Base-by-base conservation (phyloP, 768 basidiomycete species). In the Stropharia rugosoannulata region DNA sequence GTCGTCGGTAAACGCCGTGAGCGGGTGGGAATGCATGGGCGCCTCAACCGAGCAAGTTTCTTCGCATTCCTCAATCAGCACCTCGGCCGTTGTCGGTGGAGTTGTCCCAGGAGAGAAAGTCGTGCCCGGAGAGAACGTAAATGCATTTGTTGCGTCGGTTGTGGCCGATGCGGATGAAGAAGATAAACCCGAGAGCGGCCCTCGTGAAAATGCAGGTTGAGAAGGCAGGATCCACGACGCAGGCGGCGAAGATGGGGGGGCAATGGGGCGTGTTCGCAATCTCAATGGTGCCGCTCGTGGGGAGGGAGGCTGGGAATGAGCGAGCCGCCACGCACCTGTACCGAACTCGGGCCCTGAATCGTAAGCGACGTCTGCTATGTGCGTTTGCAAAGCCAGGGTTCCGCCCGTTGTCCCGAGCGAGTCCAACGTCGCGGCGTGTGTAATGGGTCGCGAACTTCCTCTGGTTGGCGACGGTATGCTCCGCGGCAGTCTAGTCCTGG, bases 1-100 rank as follows among this genome's bases (percentile, higher is more conserved):
- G 15, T 16, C 56, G 32, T 60, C 56, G 15, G 51, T 51, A 29
- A 63, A 40, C 16, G 44, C 36, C 35, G 52, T 57, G 29, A 56
- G 50, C 1, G 62, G 62, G 35, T 61, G 62, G 9, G 58, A 56
- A 45, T 59, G 62, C 15, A 61, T 49, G 12, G 55, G 59, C 4
- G 57, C 54, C 10, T 61, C 60, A 12, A 46, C 49, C 8, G 43
- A 57, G 27, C 51, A 53, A 25, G 50, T 55, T 16, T 52, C 60
- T 5, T 55, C 54, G 8, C 25, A 29, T 18, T 47, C 47, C 3
- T 55, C 54, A 3, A 15, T 7, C 2, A 19, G 9, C 15, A 29
- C 36, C 46, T 32, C 49, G 7, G 46, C 44, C 3, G 32, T 48
- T 2, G 47, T 47, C 16, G 38, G 44, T 9, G 54, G 40, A 25